These are phyloP conservation scores for Fraxinus cuspidata DNA, from an alignment of 257 asterid genomes.

Conservation along the genomic window DNA sequence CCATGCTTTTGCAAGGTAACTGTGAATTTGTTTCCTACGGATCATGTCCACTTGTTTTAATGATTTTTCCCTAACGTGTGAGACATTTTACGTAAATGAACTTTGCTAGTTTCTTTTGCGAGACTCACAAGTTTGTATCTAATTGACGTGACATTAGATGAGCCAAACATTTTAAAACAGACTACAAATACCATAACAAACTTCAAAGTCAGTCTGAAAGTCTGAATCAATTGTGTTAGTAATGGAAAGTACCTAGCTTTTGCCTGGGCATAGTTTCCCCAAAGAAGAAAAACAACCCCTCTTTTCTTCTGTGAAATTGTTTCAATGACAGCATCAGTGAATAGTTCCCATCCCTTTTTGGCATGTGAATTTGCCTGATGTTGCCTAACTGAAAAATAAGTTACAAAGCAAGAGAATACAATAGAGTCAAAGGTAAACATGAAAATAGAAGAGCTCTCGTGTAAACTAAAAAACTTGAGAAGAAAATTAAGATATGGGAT, in stretches of 20 bases:
- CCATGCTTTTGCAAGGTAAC: background rate
- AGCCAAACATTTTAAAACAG: background rate
- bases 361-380: conserved; percentile 97
- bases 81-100: background rate
- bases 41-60: background rate
- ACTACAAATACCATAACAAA: background rate
- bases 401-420: background rate
- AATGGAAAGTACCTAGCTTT: conserved; percentile 61
- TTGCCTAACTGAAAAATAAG: conserved; percentile 63
- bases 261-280: conserved; percentile 99
- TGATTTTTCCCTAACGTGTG: background rate
- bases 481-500: background rate
- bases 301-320: conserved; percentile 71
- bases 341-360: conserved; percentile 95
- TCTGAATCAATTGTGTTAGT: conserved; percentile 5
- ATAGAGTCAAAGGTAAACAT: background rate
- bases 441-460: background rate
- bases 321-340: conserved; percentile 89
- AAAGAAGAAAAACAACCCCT: conserved; percentile 93
- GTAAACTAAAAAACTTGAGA: conserved; percentile 5
- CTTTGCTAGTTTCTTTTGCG: background rate
- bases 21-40: background rate
- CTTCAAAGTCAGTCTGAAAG: background rate
- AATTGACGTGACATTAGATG: background rate
- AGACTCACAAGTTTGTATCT: background rate